Percentiles rank a stretch among this genome's conserved stretches.
Conservation (phyloP, 257 asterid genomes). For the Solanum rostratum region DNA sequence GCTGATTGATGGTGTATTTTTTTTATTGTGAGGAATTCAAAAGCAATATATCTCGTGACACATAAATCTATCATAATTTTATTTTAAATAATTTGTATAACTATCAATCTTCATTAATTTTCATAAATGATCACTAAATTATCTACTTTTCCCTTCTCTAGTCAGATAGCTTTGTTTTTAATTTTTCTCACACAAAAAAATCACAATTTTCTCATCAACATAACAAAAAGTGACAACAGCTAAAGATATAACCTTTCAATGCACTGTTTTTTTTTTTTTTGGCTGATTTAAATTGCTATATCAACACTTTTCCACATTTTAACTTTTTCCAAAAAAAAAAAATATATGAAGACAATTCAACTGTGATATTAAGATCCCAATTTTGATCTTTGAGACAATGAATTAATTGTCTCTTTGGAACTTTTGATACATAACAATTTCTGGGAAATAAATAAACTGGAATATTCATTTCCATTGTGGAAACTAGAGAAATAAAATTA, state of each 20-base stretch:
- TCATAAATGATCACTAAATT: background rate
- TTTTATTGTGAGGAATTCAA: too few relatives aligned
- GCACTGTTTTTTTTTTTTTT: too few relatives aligned
- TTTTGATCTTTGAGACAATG: background rate
- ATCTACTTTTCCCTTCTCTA: too few relatives aligned
- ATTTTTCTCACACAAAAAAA: too few relatives aligned
- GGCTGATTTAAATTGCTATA: background rate
- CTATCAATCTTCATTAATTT: too few relatives aligned
- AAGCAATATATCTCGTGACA: background rate
- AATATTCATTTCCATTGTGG: background rate
- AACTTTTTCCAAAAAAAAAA: too few relatives aligned
- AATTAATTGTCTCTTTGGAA: background rate
- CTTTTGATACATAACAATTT: background rate
- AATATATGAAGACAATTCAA: background rate
- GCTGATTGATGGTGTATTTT: background rate
- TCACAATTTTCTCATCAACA: background rate
- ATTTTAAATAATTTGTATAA: background rate
- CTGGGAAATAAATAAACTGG: background rate
- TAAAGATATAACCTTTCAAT: background rate
- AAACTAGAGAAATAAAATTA: background rate
- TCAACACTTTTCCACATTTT: background rate
- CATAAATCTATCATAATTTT: rapidly evolving
- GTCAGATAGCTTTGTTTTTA: too few relatives aligned
- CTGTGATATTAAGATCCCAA: background rate
- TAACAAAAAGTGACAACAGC: background rate